phyloP scores from a whole-genome alignment of 140 eudicot species.

The Oenanthe javanica region DNA sequence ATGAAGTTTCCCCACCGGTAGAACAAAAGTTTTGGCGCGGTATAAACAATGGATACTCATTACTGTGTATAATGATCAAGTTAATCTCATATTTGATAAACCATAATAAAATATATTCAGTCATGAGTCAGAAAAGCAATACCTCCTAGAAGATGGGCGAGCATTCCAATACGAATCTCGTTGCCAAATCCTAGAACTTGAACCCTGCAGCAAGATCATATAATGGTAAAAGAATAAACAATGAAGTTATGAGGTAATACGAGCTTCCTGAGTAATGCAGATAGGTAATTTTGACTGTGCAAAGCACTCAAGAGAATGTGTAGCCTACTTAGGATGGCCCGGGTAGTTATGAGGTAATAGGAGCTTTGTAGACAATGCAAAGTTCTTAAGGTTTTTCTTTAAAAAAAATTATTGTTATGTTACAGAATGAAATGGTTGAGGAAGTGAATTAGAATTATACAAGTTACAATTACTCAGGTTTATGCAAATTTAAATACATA shows the following conservation, averaged over 20 bases:
- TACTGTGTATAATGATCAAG: conserved; percentile 26
- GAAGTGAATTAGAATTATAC: too few relatives aligned
- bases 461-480: too few relatives aligned
- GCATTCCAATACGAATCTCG: conserved; percentile 98
- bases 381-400: too few relatives aligned
- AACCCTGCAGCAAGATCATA: conserved; percentile 56
- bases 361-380: background rate
- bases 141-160: conserved; percentile 93
- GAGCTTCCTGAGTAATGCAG: background rate
- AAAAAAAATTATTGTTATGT: too few relatives aligned
- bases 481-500: too few relatives aligned
- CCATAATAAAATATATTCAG: background rate
- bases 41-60: conserved; percentile 82
- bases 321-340: background rate
- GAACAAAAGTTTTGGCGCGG: conserved; percentile 82
- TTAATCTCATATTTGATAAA: background rate
- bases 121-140: conserved; percentile 17
- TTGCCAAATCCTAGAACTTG: conserved; percentile 98
- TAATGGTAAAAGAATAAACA: background rate
- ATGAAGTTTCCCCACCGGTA: conserved; percentile 78
- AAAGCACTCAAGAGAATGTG: background rate
- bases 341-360: background rate
- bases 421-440: too few relatives aligned
- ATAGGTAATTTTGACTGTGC: background rate
- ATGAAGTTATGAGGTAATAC: background rate